Base-by-base conservation (phyloP, 2,329 filamentous ascomycete species). In the Penicillium carneum region DNA sequence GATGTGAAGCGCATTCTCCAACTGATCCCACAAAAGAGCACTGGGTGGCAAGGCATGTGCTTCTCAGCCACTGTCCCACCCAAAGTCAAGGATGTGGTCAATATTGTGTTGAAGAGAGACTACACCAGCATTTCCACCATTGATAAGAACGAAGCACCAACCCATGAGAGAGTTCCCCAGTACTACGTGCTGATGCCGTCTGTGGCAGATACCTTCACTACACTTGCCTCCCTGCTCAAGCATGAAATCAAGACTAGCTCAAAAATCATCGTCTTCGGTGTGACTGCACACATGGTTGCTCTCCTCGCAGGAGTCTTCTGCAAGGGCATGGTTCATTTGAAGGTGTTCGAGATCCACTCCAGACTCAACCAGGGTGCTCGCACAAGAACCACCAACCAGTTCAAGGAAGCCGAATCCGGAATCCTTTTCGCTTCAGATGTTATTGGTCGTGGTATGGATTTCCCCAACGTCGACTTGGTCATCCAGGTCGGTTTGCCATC, bases 91-190 rank as follows among this genome's bases (percentile, higher is more conserved):
- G 82, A 86, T 48, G 84, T 97, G 20, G 92, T 94, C 48, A 87
- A 88, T 62, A 80, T 83, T 66, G 92, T 92, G 2, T 55, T 75
- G 60, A 69, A 66, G 31, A 59, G 58, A 23, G 83, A 92, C 66
- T 97, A 96, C 77, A 88, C 94, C 74, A 96, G 93, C 71, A 89
- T 97, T 61, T 90, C 93, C 74, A 96, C 92, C 16, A 90, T 97
- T 64, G 82, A 85, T 60, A 85, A 88, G 62, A 87, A 93, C 65
- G 94, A 97, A 69, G 83, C 85, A 6, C 90, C 91, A 33, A 97
- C 93, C 1, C 93, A 83, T 60, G 81, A 83, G 65, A 74, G 77
- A 53, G 82, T 85, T 1, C 79, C 80, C 2, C 83, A 85, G 62
- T 82, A 80, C 71, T 79, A 74, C 48, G 75, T 84, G 23, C 70